Evolutionary conservation across 371 early-diverging fungal species (phyloP).

Genomic region (Mucor saturninus): DNA sequence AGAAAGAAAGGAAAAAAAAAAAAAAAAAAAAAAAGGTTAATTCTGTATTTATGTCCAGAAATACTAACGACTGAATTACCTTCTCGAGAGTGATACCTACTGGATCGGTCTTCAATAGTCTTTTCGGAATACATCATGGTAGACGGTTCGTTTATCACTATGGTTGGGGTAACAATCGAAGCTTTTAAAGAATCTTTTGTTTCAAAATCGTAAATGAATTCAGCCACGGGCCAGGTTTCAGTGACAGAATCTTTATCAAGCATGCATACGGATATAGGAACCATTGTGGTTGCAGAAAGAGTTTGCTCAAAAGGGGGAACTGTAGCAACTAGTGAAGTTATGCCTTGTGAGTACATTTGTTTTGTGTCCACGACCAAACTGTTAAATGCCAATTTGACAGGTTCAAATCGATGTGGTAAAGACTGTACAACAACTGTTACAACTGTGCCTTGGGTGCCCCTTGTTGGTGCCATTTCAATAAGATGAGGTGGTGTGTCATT

Average conservation of each 20-base stretch:
- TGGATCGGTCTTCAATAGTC: not conserved
- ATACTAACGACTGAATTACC: not conserved
- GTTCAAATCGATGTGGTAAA: conserved; percentile 13
- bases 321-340: conserved; percentile 35
- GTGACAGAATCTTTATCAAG: conserved; percentile 29
- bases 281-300: conserved; percentile 15
- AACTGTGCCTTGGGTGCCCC: conserved; percentile 19
- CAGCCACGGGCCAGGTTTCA: conserved; percentile 35
- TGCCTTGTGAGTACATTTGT: conserved; percentile 34
- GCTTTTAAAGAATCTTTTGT: conserved; percentile 2
- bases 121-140: not conserved
- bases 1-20: not conserved
- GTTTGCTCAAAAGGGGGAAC: conserved; percentile 26
- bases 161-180: conserved; percentile 1
- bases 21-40: not conserved
- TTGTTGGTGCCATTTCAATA: conserved; percentile 18
- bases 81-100: not conserved
- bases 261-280: conserved; percentile 36
- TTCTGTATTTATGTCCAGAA: not conserved
- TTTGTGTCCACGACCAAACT: conserved; percentile 40
- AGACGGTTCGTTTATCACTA: not conserved
- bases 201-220: conserved; percentile 34
- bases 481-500: conserved; percentile 12
- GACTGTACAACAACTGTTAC: conserved; percentile 22
- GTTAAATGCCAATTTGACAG: conserved; percentile 40